phyloP scores from a whole-genome alignment of 2,329 filamentous ascomycete genomes.

The Colletotrichum sidae region DNA sequence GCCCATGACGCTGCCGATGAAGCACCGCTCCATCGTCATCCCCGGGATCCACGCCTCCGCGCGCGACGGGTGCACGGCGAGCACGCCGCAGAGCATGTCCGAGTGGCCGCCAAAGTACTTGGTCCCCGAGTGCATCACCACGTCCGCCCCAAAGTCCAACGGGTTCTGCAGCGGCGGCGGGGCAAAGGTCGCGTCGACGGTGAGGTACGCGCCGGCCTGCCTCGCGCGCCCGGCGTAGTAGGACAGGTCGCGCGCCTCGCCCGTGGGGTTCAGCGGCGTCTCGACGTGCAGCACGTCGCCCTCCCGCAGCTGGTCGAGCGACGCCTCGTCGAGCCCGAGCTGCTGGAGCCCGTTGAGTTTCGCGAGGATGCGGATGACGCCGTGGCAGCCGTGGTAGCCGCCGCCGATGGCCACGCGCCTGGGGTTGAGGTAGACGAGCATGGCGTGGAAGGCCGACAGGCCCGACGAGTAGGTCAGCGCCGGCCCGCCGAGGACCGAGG shows the following conservation, averaged over 20 bases:
- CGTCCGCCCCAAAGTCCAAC: slow-evolving; percentile 82
- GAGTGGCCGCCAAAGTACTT: slow-evolving; percentile 98
- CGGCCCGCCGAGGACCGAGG: slow-evolving; percentile 76
- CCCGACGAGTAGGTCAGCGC: slow-evolving; percentile 85
- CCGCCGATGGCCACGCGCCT: slow-evolving; percentile 83
- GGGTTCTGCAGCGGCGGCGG: slow-evolving; percentile 91
- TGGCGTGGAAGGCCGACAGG: slow-evolving; percentile 87
- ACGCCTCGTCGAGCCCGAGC: slow-evolving; percentile 66
- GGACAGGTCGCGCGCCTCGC: slow-evolving; percentile 80
- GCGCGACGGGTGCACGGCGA: slow-evolving; percentile 70
- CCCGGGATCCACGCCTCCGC: slow-evolving; percentile 66
- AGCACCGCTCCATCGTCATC: slow-evolving; percentile 77
- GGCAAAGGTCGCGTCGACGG: slow-evolving; percentile 92
- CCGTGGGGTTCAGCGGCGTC: slow-evolving; percentile 92
- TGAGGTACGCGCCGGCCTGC: slow-evolving; percentile 77
- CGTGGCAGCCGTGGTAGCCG: slow-evolving; percentile 95
- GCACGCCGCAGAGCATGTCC: slow-evolving; percentile 89
- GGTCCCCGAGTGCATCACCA: slow-evolving; percentile 92
- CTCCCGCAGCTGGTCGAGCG: slow-evolving; percentile 70
- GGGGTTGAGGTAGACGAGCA: slow-evolving; percentile 87
- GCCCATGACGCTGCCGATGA: slow-evolving; percentile 87
- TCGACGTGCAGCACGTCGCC: slow-evolving; percentile 93
- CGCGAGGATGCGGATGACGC: slow-evolving; percentile 78
- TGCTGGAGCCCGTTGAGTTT: slow-evolving; percentile 81
- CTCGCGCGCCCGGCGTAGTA: slow-evolving; percentile 80